A percentile compares a stretch with the other conserved stretches of the same genome.
Evolutionary conservation across 2,329 filamentous ascomycete species (phyloP).

Genomic region (Diaporthe ilicicola): DNA sequence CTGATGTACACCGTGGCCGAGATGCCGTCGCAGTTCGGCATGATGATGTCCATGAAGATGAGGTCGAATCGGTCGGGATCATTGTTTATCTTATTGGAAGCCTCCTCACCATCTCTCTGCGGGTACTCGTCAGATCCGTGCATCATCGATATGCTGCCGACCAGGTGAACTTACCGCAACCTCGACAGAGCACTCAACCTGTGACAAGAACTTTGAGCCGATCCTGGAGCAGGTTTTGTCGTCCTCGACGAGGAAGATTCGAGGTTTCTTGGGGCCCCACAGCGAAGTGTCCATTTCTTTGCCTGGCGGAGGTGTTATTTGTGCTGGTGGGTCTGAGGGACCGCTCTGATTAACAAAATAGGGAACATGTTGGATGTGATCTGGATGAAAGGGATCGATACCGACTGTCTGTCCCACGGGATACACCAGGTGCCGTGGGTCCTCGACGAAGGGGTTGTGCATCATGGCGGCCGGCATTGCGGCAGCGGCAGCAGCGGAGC

Average conservation of each 20-base stretch:
- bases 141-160: background rate
- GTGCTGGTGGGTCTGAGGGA: constrained; percentile 52
- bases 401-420: constrained; percentile 90
- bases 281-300: constrained; percentile 52
- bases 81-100: constrained; percentile 81
- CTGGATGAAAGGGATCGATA: constrained; percentile 93
- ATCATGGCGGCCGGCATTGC: constrained; percentile 52
- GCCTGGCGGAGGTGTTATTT: constrained; percentile 45
- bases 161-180: constrained; percentile 63
- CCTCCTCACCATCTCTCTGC: constrained; percentile 86
- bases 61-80: constrained; percentile 65
- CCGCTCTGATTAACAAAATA: constrained; percentile 79
- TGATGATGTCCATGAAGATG: constrained; percentile 94
- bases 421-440: constrained; percentile 78
- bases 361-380: constrained; percentile 93
- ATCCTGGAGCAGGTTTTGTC: constrained; percentile 74
- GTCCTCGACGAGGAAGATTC: constrained; percentile 90
- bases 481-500: constrained; percentile 36
- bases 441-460: constrained; percentile 60
- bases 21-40: constrained; percentile 95
- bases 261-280: constrained; percentile 72
- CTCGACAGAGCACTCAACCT: constrained; percentile 73
- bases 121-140: constrained; percentile 20
- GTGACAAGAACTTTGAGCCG: constrained; percentile 72
- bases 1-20: constrained; percentile 94